Evolutionary conservation across 2,329 filamentous ascomycete genomes (phyloP), one percentile per base, ranked within the genome.

Genomic region (Paradendryphiella salina): DNA sequence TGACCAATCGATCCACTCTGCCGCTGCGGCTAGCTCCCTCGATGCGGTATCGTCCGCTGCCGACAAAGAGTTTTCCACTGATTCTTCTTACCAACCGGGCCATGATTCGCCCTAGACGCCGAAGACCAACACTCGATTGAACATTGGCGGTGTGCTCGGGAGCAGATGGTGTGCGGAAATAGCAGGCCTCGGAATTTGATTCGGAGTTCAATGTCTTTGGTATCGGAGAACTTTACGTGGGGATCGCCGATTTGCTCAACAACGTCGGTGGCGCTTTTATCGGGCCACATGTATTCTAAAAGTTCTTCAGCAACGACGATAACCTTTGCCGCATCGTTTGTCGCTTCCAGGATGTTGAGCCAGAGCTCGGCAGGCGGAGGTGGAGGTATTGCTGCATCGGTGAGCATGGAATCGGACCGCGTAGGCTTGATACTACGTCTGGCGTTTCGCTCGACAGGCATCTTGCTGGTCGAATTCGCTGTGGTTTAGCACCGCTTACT

Each of bases 11-110:
- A 48, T 29, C 44, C 49, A 52, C 49, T 43, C 18, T 42, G 31
- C 38, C 37, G 51, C 45, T 50, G 54, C 54, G 59, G 52, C 37
- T 52, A 54, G 42, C 38, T 47, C 26, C 21, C 45, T 49, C 17
- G 35, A 54, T 54, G 50, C 59, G 61, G 61, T 55, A 49, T 61
- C 61, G 61, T 55, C 56, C 60, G 58, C 39, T 54, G 54, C 60
- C 60, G 56, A 40, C 37, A 38, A 54, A 43, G 37, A 23, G 23
- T 52, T 50, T 46, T 47, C 33, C n/a, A 21, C 20, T 14, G 26
- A 52, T 43, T 36, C 23, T 28, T 45, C 31, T 32, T 31, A 35
- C 33, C 33, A 43, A 15, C 20, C 33, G 32, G 36, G 8, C 2
- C 33, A 20, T 61, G 56, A 62, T 61, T 62, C 51, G 60, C 39